Evolutionary conservation across 192 early-diverging fungal species (phyloP), one percentile per base, ranked within the genome.

Genomic region (Coemansia sp.): DNA sequence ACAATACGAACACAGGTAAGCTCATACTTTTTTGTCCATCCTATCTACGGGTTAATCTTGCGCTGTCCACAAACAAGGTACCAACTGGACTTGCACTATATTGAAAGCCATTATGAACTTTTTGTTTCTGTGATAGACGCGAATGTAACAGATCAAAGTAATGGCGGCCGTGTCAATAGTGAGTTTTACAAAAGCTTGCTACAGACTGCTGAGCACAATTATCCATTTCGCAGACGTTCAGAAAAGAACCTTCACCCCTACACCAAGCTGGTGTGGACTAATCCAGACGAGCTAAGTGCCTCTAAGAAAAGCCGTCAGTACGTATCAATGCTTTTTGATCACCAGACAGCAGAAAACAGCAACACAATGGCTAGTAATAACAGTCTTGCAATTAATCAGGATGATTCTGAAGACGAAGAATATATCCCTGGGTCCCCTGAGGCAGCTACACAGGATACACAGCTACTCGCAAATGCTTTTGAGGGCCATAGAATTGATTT

Each of bases 211-310:
- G 56, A 63, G 23, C 63, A 63, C 54, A 49, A 51, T 32, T 80
- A 80, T 25, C 72, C 77, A 1, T 52, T 80, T 10, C 77, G 77
- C 22, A 64, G 56, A 25, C 71, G 77, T 23, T 68, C 61, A 22
- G 77, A 80, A 28, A 80, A 67, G 34, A 80, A 80, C 25, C 62
- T 74, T 21, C 72, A 74, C 21, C 77, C 77, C 3, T 80, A 80
- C 34, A 80, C 77, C 24, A 74, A 74, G 54, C 68, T 74, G 5
- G 72, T 71, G n/a, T 80, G 77, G 77, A 80, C 72, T 4, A 56
- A 80, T 21, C 68, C 68, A 4, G 58, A 41, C 12, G 77, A 70
- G 4, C 32, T 74, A 32, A 54, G 24, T 12, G 22, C 44, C n/a
- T 18, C 27, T 4, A 23, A 23, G 8, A 64, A 64, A 34, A 56